These are phyloP conservation scores for Macadamia tetraphylla DNA, from an alignment of 164 flowering plant genomes.

Conservation along the genomic window DNA sequence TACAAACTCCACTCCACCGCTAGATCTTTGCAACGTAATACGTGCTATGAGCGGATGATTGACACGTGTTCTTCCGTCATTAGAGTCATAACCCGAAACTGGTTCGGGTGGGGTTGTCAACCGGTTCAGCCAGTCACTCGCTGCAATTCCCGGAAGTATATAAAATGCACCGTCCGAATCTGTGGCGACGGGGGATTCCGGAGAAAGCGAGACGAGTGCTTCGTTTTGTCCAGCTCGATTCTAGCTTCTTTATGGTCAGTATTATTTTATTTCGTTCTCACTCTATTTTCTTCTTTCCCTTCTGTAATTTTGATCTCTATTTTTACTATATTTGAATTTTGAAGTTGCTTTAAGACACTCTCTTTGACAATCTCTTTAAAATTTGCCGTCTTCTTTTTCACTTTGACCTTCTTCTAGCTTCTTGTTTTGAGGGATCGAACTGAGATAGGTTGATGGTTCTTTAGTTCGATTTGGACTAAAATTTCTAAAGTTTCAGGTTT, in stretches of 20 bases:
- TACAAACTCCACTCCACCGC: too few species aligned
- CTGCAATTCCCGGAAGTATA: slow-evolving; percentile 36
- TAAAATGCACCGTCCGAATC: slow-evolving; percentile 4
- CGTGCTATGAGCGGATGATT: too few species aligned
- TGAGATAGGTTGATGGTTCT: not conserved
- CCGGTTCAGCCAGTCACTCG: slow-evolving; percentile 31
- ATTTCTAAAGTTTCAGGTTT: not conserved
- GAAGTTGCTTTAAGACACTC: not conserved
- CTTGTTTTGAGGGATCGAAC: not conserved
- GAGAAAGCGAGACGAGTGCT: slow-evolving; percentile 8
- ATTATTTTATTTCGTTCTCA: not conserved
- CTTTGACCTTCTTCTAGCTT: not conserved
- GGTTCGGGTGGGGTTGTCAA: slow-evolving; percentile 18
- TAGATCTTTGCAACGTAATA: too few species aligned
- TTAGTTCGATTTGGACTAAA: not conserved
- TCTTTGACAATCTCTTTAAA: too few species aligned
- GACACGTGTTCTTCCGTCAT: too few species aligned
- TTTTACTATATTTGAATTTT: not conserved
- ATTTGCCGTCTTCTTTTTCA: not conserved
- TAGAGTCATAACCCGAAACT: slow-evolving; percentile 15
- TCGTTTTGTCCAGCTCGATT: slow-evolving; percentile 3
- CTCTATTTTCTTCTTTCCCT: not conserved
- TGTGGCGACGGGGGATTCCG: slow-evolving; percentile 9
- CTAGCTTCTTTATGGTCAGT: not conserved
- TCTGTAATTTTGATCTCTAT: not conserved